Conservation (phyloP, 208 protist species). For the Leishmania arabica region DNA sequence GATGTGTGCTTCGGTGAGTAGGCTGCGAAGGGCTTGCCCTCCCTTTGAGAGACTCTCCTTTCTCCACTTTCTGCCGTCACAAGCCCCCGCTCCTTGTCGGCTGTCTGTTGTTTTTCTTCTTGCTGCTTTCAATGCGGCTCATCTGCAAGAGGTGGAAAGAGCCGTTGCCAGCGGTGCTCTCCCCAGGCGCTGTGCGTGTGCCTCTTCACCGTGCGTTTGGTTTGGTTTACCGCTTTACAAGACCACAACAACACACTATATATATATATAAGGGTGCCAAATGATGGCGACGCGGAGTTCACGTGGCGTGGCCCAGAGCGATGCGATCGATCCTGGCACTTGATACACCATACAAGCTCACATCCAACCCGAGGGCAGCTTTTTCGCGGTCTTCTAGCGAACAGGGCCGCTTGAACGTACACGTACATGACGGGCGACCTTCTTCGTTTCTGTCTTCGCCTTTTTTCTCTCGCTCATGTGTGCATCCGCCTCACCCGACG, state of each 20-base stretch:
- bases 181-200: neutral
- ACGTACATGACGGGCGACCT: neutral
- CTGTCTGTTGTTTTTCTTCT: neutral
- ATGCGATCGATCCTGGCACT: neutral
- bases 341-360: neutral
- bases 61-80: neutral
- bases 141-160: neutral
- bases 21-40: no score
- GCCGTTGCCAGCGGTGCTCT: neutral
- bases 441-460: neutral
- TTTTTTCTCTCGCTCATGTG: neutral
- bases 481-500: neutral
- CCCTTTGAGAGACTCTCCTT: neutral
- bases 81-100: neutral
- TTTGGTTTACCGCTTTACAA: neutral
- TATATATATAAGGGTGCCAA: neutral
- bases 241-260: neutral
- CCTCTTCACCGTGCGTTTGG: neutral
- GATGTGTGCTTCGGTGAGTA: neutral
- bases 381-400: neutral
- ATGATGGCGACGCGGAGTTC: neutral
- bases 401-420: neutral
- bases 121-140: neutral
- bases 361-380: neutral
- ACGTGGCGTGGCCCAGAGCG: neutral